Conservation (phyloP, 345 rosid genomes). For the Dipteronia sinensis region DNA sequence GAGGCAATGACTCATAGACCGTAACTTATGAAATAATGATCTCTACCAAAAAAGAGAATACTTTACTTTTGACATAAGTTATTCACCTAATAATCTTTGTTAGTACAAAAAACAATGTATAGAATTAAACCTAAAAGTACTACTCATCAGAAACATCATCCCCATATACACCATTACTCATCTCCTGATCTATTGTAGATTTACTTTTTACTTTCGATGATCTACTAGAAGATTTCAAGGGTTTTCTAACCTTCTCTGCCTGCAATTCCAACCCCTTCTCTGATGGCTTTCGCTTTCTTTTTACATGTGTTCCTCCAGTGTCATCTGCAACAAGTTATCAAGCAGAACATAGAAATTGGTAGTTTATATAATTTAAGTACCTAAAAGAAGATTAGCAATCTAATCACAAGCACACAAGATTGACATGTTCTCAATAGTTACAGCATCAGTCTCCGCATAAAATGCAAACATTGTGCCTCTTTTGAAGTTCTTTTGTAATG, state of each 20-base stretch:
- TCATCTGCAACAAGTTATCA: conserved; percentile 58
- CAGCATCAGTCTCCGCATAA: not conserved
- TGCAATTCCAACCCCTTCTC: conserved; percentile 95
- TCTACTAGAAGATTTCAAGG: conserved; percentile 57
- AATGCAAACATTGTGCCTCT: not conserved
- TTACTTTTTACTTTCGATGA: conserved; percentile 57
- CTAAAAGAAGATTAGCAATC: conserved; percentile 8
- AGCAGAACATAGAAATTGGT: conserved; percentile 13
- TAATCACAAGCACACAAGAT: conserved; percentile 4
- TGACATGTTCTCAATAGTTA: not conserved
- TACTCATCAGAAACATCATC: conserved; percentile 57
- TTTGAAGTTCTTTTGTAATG: not conserved
- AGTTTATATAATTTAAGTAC: not conserved
- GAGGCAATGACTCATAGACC: not conserved
- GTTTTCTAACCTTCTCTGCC: conserved; percentile 87
- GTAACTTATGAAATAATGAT: not conserved
- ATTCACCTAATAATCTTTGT: not conserved
- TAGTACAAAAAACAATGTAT: conserved; percentile 1
- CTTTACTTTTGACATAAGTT: not conserved
- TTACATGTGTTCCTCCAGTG: conserved; percentile 68
- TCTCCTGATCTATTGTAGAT: conserved; percentile 53
- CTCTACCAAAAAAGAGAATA: not conserved
- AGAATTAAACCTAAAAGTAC: conserved; percentile 18
- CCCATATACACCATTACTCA: conserved; percentile 48
- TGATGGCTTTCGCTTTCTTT: conserved; percentile 87